Base-by-base conservation (phyloP, 352 stramenopile species). In the Phytopythium chamaehyphon region DNA sequence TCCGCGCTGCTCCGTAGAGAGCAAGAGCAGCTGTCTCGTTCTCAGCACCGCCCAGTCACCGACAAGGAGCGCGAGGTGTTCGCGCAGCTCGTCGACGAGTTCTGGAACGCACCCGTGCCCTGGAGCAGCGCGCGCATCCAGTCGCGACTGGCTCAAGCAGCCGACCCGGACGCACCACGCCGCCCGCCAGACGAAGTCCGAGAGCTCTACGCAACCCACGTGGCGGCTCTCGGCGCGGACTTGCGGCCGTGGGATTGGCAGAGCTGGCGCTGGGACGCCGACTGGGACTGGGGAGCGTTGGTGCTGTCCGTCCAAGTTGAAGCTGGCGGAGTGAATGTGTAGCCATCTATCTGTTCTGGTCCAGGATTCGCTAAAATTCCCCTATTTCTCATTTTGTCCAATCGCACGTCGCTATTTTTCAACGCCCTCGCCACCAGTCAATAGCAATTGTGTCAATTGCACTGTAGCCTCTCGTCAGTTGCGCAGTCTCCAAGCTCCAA, bases 61-160 rank as follows among this genome's bases (percentile, higher is more conserved):
- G 46, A 62, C 0, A 47, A 55, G 16, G 81, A 91, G 45, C 24
- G 42, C 1, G 50, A 61, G 18, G 40, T 86, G 14, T 89, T 89
- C 54, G 65, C 75, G 19, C 48, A 76, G 37, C 59, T 91, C 6
- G 53, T 87, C 2, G 69, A 84, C 16, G 72, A 88, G 47, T 86
- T 77, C 48, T 91, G 81, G 81, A 84, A 87, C 44, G 69, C 81
- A 5, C 60, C 71, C 3, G 69, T 91, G 18, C 59, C 71, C 18
- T 89, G 80, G 80, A 49, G 54, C 1, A 75, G 59, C 40, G 23
- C 48, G 10, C 69, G 56, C 21, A 55, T 86, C 22, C 77, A 86
- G 53, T 12, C 44, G 44, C 44, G 44, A 0, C n/a, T 51, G 2
- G 44, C 55, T 49, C n/a, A 66, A 62, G 37, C 59, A 62, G 40